Evolutionary conservation across 2,329 filamentous ascomycete genomes (phyloP), one percentile per base, ranked within the genome.

Genomic region (Penicillium sclerotiorum): DNA sequence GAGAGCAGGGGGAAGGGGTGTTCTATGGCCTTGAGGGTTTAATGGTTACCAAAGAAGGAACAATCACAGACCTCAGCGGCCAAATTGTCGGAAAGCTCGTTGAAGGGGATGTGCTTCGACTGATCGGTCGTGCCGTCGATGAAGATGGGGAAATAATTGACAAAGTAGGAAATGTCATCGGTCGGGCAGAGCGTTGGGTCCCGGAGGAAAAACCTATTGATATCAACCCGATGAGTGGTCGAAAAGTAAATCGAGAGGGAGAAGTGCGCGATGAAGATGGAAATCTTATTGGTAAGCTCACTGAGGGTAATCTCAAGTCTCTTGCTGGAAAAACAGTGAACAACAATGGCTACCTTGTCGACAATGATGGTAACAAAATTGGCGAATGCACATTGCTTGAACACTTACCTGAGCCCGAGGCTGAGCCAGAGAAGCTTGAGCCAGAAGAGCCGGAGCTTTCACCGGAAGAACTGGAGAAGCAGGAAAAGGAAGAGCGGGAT

Each of bases 81-180:
- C 56, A 49, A 15, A 49, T 62, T 32, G 64, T 69, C 23, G 86
- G 86, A 36, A 80, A 80, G 38, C 71, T 89, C 5, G 70, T 83
- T 5, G 81, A 87, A 52, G 86, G 86, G 12, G 85, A 89, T 41
- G 65, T 78, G 8, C 84, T 84, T 71, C 78, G 79, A 47, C 77
- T 89, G 20, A 79, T 82, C 49, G 86, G 86, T 22, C 86, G 85
- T 66, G 70, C 77, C 28, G 85, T 89, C 18, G 86, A 89, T 49
- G 75, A 85, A 25, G 86, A 89, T 51, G 86, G 86, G 11, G 86
- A 89, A 38, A 80, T 89, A 25, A 71, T 86, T 4, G 86, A 89
- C 63, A 82, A 80, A 57, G 75, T 77, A n/a, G 86, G 86, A 12
- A 89, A 89, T 61, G 76, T 77, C 11, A 75, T 89, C 32, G 86